phyloP scores from a whole-genome alignment of 306 rosid genomes.

The Canavalia ensiformis region DNA sequence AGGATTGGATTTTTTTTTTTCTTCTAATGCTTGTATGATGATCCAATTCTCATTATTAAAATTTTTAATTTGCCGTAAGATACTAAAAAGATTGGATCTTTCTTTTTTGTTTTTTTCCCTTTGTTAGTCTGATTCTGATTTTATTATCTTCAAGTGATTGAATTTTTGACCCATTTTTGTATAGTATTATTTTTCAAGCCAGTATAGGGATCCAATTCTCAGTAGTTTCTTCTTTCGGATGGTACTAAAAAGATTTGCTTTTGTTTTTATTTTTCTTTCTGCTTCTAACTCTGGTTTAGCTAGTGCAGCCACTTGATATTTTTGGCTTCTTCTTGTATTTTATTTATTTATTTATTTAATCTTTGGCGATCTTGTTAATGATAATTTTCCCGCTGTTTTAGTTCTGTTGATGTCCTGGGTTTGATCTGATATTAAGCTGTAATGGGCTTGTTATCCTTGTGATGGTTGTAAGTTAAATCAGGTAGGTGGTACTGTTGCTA shows the following conservation, averaged over 20 bases:
- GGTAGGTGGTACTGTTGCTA: neutral
- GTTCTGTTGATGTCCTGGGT: neutral
- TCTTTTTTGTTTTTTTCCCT: too few relatives aligned
- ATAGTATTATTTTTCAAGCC: neutral
- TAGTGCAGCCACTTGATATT: neutral
- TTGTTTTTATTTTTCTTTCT: neutral
- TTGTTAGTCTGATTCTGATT: neutral
- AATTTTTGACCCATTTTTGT: neutral
- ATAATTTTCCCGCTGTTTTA: neutral
- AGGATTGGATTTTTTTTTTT: too few relatives aligned
- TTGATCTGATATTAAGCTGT: neutral
- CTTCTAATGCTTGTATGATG: neutral
- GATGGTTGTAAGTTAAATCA: neutral
- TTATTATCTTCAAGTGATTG: neutral
- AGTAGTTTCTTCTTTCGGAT: neutral
- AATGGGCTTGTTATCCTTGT: neutral
- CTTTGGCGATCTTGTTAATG: constrained; percentile 8
- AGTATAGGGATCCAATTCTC: neutral
- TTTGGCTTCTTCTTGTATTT: neutral
- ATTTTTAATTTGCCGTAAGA: neutral
- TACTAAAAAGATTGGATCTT: neutral
- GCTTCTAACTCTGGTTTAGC: neutral
- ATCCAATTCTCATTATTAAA: neutral
- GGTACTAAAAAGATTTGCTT: neutral
- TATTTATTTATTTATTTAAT: neutral